These are phyloP conservation scores for Solanum chaucha DNA, from an alignment of 257 asterid species.

Conservation along the genomic window DNA sequence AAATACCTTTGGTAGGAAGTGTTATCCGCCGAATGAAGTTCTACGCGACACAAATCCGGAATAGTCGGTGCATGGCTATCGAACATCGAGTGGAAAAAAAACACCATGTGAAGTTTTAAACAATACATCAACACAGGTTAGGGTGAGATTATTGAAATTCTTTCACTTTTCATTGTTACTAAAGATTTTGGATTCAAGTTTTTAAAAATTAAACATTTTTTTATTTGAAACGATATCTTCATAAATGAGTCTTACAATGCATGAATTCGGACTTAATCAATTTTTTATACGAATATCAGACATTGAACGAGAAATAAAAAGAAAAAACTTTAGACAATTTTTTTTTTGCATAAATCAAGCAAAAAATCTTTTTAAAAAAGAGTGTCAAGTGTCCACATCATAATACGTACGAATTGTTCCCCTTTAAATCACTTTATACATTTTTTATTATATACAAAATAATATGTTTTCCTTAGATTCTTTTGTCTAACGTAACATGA, in stretches of 20 bases:
- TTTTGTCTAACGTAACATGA: not conserved
- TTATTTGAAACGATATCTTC: accelerated
- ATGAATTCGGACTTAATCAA: no score
- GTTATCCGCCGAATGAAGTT: no score
- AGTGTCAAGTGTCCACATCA: not conserved
- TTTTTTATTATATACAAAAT: not conserved
- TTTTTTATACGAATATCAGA: no score
- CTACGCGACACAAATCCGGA: not conserved
- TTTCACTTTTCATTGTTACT: not conserved
- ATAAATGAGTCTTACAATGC: not conserved
- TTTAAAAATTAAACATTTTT: no score
- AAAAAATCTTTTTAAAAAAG: not conserved
- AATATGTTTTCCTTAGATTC: not conserved
- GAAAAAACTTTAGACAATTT: not conserved
- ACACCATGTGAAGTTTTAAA: no score
- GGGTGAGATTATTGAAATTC: not conserved
- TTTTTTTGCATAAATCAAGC: not conserved
- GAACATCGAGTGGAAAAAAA: no score
- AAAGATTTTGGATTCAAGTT: not conserved
- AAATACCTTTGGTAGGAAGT: no score
- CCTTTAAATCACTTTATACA: not conserved
- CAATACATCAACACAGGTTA: no score
- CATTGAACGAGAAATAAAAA: not conserved
- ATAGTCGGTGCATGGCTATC: no score
- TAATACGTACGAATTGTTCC: not conserved